Evolutionary conservation across 2,329 filamentous ascomycete genomes (phyloP).

Genomic region (Fusarium sacchari): DNA sequence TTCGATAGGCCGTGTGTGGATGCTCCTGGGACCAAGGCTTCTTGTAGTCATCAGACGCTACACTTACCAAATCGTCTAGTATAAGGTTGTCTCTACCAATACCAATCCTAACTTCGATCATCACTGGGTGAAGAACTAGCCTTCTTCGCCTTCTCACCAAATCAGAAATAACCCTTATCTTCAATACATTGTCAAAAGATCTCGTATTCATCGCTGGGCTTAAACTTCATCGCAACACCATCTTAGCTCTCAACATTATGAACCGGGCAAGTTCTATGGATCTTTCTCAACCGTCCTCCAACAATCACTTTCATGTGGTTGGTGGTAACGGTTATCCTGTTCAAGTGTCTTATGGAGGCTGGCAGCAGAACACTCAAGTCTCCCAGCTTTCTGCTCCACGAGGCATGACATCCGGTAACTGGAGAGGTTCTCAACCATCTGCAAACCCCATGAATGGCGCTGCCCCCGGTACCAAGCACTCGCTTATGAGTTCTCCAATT

Average conservation of each 20-base stretch:
- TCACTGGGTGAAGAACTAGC: not conserved
- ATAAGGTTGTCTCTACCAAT: not conserved
- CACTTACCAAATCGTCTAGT: not conserved
- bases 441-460: constrained; percentile 5
- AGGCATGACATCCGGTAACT: constrained; percentile 35
- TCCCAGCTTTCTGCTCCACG: constrained; percentile 31
- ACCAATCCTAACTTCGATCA: not conserved
- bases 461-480: constrained; percentile 18
- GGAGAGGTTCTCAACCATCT: constrained; percentile 27
- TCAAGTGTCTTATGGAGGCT: constrained; percentile 12
- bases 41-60: constrained; percentile 5
- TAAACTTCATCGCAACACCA: not conserved
- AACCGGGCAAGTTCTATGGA: constrained; percentile 12
- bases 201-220: not conserved
- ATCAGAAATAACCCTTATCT: not conserved
- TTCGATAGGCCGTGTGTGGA: not conserved
- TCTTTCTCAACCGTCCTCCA: not conserved
- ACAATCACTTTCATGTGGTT: constrained; percentile 1
- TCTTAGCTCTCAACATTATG: not conserved
- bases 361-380: constrained; percentile 18
- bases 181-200: not conserved
- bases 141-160: not conserved
- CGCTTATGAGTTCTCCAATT: constrained; percentile 6
- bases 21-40: not conserved
- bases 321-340: constrained; percentile 3